A percentile compares a stretch with the other conserved stretches of the same genome.
phyloP scores from a whole-genome alignment of 2,329 filamentous ascomycete species.

The Fusarium anguioides region DNA sequence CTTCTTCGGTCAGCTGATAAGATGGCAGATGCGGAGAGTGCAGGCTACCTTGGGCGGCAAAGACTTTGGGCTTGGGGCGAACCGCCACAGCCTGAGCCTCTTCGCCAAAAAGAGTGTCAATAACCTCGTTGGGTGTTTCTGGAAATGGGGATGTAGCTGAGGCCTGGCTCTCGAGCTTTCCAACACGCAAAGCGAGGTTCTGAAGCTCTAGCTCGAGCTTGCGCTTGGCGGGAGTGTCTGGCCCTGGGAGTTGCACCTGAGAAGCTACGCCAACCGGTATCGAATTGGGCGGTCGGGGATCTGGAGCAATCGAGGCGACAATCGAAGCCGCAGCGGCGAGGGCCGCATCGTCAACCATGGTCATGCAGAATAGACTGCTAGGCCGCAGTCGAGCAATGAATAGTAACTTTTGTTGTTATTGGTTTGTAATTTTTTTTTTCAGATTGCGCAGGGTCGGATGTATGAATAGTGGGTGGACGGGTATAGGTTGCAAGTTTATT shows the following conservation, averaged over 20 bases:
- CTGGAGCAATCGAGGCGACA: slow-evolving; percentile 63
- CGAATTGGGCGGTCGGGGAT: slow-evolving; percentile 53
- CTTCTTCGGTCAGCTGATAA: slow-evolving; percentile 78
- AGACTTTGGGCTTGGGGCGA: slow-evolving; percentile 58
- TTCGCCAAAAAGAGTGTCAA: slow-evolving; percentile 72
- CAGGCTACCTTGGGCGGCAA: slow-evolving; percentile 56
- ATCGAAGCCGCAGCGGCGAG: slow-evolving; percentile 65
- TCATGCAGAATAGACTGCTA: slow-evolving; percentile 41
- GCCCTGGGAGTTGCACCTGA: slow-evolving; percentile 79
- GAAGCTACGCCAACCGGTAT: slow-evolving; percentile 56
- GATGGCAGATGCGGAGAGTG: slow-evolving; percentile 51
- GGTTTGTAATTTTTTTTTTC: background rate
- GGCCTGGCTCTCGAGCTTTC: slow-evolving; percentile 83
- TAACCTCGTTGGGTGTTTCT: slow-evolving; percentile 83
- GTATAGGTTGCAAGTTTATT: slow-evolving; percentile 13
- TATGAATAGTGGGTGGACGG: slow-evolving; percentile 6
- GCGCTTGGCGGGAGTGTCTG: slow-evolving; percentile 78
- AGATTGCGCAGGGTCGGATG: slow-evolving; percentile 14
- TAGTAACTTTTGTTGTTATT: background rate
- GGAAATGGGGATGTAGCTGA: slow-evolving; percentile 73
- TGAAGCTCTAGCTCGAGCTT: slow-evolving; percentile 85
- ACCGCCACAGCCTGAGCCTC: slow-evolving; percentile 61
- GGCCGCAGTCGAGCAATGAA: slow-evolving; percentile 43
- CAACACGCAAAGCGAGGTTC: slow-evolving; percentile 80
- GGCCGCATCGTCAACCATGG: slow-evolving; percentile 66